A percentile compares a stretch with the other conserved stretches of the same genome.
Conservation (phyloP, 148 eudicot genomes). For the Persicaria tinctoria region DNA sequence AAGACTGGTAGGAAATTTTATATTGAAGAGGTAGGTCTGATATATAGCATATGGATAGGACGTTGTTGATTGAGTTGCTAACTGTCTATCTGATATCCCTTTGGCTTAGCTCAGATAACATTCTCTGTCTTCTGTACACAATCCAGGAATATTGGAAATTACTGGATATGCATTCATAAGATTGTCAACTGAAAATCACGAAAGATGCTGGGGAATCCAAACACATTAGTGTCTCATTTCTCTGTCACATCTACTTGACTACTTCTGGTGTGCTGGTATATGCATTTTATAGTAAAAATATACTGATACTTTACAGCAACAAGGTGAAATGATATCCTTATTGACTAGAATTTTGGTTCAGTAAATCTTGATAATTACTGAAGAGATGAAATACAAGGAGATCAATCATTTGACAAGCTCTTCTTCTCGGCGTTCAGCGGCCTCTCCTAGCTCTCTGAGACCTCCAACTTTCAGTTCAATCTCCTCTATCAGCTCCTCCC, state of each 20-base stretch:
- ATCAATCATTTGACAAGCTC: slow-evolving; percentile 34
- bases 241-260: too few species aligned
- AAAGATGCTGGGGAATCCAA: background rate
- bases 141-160: background rate
- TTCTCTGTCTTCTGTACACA: background rate
- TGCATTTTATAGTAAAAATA: too few species aligned
- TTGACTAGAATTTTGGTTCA: background rate
- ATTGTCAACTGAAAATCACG: too few species aligned
- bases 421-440: slow-evolving; percentile 39
- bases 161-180: too few species aligned
- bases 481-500: slow-evolving; percentile 81
- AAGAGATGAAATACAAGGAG: background rate
- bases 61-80: slow-evolving; percentile 1
- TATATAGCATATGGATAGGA: background rate
- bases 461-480: slow-evolving; percentile 77
- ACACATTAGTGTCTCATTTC: background rate
- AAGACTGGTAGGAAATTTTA: slow-evolving; percentile 6
- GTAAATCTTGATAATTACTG: background rate
- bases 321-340: background rate
- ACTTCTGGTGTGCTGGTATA: too few species aligned
- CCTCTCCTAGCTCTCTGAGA: slow-evolving; percentile 66
- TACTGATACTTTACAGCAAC: too few species aligned
- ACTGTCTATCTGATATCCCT: slow-evolving; percentile 1
- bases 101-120: background rate
- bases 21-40: background rate